A percentile compares a stretch with the other conserved stretches of the same genome.
Evolutionary conservation across 805 yeast genomes (phyloP).

Genomic region (Kazachstania psychrophila): DNA sequence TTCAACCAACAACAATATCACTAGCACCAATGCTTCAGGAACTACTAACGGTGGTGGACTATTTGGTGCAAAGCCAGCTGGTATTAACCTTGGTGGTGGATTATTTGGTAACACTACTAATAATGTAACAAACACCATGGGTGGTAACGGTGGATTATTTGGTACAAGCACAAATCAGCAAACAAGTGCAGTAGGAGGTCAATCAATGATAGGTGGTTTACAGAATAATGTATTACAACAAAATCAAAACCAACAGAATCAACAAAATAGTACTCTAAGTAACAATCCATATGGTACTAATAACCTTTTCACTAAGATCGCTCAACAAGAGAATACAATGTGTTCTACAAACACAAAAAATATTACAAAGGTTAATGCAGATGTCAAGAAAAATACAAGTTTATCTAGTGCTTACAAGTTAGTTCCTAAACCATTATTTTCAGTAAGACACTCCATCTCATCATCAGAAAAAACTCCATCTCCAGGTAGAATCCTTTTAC

Average conservation of each 20-base stretch:
- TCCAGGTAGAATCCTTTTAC: no score
- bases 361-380: conserved; percentile 38
- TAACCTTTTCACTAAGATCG: conserved; percentile 1
- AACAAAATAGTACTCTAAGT: background rate
- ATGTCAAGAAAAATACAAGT: conserved; percentile 47
- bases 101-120: conserved; percentile 31
- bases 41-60: background rate
- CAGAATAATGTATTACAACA: background rate
- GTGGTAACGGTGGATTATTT: conserved; percentile 35
- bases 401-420: conserved; percentile 50
- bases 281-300: conserved; percentile 2
- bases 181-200: background rate
- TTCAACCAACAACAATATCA: conserved; percentile 8
- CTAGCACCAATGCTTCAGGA: background rate
- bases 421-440: conserved; percentile 53
- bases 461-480: no score
- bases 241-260: background rate
- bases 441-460: no score
- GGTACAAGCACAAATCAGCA: conserved; percentile 25
- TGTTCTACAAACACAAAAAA: conserved; percentile 34
- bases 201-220: background rate
- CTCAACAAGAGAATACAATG: background rate
- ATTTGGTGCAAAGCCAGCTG: conserved; percentile 7
- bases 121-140: no score
- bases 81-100: conserved; percentile 22